These are phyloP conservation scores for Alnus rubra DNA, from an alignment of 306 rosid genomes.

Conservation along the genomic window DNA sequence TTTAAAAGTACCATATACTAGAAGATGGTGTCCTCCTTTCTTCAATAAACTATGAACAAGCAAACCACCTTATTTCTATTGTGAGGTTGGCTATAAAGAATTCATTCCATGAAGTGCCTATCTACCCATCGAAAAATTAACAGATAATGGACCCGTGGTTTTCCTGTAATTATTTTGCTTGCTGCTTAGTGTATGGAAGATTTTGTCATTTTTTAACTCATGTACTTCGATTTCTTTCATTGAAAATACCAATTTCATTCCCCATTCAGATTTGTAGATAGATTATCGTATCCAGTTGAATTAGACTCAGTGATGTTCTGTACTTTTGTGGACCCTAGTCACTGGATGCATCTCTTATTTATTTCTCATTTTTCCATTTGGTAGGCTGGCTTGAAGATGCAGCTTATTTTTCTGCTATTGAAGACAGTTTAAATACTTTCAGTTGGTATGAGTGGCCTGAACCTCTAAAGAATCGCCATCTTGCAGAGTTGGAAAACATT, in stretches of 20 bases:
- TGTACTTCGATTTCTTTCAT: slow-evolving; percentile 13
- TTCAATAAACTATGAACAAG: not conserved
- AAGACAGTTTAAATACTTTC: slow-evolving; percentile 56
- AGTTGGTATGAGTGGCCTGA: slow-evolving; percentile 96
- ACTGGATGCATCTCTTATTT: slow-evolving; percentile 21
- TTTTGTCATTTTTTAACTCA: not conserved
- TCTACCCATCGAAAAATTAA: not conserved
- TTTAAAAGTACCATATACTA: not conserved
- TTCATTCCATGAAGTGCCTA: not conserved
- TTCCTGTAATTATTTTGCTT: not conserved
- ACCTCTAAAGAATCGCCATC: slow-evolving; percentile 82
- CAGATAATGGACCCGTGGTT: not conserved
- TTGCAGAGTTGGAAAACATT: slow-evolving; percentile 76
- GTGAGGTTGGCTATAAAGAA: not conserved
- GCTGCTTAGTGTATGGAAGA: not conserved
- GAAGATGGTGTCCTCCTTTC: not conserved
- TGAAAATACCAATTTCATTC: not conserved
- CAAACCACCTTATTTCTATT: not conserved
- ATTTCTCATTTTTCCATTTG: slow-evolving; percentile 32
- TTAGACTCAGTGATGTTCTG: not conserved
- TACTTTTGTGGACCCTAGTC: slow-evolving; percentile 21
- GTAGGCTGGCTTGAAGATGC: slow-evolving; percentile 98
- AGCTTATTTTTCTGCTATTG: slow-evolving; percentile 97
- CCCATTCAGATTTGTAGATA: not conserved
- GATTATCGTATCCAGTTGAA: not conserved